Base-by-base conservation (phyloP, 2,329 filamentous ascomycete species). In the Sporothrix luriei region DNA sequence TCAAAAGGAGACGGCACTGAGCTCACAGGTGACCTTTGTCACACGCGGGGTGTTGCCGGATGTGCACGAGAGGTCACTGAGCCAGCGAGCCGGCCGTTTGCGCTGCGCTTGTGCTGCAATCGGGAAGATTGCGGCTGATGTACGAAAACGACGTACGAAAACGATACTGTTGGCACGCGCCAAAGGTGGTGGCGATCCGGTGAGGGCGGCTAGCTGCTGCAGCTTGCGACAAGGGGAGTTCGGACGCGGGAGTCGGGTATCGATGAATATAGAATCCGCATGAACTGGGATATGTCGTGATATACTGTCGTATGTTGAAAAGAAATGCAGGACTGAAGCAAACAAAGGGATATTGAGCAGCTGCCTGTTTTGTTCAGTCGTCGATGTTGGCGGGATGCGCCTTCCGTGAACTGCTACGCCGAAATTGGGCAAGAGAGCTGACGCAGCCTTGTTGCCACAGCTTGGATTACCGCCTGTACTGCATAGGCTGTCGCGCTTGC, bases 391-490 rank as follows among this genome's bases (percentile, higher is more conserved):
- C 26, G 54, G 64, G 62, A 49, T 54, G 51, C 24, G 51, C 51
- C 51, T 43, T 46, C 52, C 52, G 26, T 68, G 66, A 59, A 59
- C 66, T 57, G 66, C 54, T n/a, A 5, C 16, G 62, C 29, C 52
- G 51, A 26, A 33, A n/a, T 40, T 43, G n/a, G 46, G 46, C 24
- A 33, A 26, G 46, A 51, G 54, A 59, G 71, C 69, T 73, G 72
- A 73, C 71, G 73, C 70, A 74, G 72, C 73, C 73, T 73, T 70
- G 72, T 68, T 69, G 69, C 71, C 68, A 57, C 57, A 43, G 59
- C 54, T 52, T 9, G 21, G 4, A n/a, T 13, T 24, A 13, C 16
- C 61, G 61, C 61, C 43, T 51, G 21, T 6, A n/a, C n/a, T n/a
- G n/a, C n/a, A n/a, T n/a, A 33, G 61, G 24, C 40, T 10, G 55